A percentile compares a stretch with the other conserved stretches of the same genome.
Evolutionary conservation across 306 rosid species (phyloP).

Genomic region (Alnus rubra): DNA sequence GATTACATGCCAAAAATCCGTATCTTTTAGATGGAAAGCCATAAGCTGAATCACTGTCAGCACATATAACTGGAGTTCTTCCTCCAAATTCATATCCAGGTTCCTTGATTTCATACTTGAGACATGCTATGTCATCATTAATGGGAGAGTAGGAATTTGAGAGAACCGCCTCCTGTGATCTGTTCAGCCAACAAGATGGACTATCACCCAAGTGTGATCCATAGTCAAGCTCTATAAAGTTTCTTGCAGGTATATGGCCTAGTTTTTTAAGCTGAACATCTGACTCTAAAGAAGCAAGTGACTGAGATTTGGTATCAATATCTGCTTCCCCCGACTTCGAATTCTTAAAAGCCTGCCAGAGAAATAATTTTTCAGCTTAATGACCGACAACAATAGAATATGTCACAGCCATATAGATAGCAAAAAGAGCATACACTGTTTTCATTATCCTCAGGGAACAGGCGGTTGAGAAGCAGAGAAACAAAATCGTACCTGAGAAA

Average conservation of each 20-base stretch:
- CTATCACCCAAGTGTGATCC: constrained; percentile 38
- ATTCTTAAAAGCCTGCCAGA: constrained; percentile 41
- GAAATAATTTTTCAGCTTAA: constrained; percentile 17
- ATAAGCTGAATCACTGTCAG: constrained; percentile 27
- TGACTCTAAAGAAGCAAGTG: constrained; percentile 35
- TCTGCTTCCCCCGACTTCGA: constrained; percentile 22
- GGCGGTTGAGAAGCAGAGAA: constrained; percentile 67
- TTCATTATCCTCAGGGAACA: constrained; percentile 43
- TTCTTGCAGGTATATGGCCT: constrained; percentile 33
- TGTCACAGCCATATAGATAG: constrained; percentile 25
- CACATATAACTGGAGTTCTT: constrained; percentile 28
- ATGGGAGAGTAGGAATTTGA: constrained; percentile 36
- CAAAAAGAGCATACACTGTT: constrained; percentile 47
- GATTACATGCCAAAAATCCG: constrained; percentile 26
- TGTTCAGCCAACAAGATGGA: constrained; percentile 38
- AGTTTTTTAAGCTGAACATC: constrained; percentile 43
- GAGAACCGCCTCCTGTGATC: constrained; percentile 37
- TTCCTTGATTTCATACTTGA: constrained; percentile 35
- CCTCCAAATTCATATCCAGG: constrained; percentile 36
- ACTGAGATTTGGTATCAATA: constrained; percentile 37
- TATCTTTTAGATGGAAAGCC: constrained; percentile 37
- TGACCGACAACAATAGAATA: constrained; percentile 16
- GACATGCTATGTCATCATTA: constrained; percentile 25
- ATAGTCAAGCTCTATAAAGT: constrained; percentile 38
- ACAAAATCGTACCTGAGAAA: constrained; percentile 61